These are phyloP conservation scores for Carex arenaria DNA, from an alignment of 202 grass and related monocot genomes.

Conservation along the genomic window DNA sequence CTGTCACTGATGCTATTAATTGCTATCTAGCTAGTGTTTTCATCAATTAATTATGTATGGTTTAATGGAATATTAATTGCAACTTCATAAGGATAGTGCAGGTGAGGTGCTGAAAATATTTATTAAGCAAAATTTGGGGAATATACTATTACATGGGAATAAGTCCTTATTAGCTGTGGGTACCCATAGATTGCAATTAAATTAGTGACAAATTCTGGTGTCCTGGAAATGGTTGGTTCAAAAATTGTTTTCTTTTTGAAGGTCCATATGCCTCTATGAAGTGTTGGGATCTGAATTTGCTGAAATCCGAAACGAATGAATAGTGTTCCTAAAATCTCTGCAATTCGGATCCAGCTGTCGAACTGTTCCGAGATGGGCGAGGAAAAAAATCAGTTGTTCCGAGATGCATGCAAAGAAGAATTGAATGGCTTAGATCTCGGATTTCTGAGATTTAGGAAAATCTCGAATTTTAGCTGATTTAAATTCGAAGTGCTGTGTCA, in stretches of 20 bases:
- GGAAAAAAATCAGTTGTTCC: too few relatives aligned
- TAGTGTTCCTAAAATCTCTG: too few relatives aligned
- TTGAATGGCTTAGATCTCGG: too few relatives aligned
- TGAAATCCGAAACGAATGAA: too few relatives aligned
- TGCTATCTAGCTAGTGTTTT: not conserved
- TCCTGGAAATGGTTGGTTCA: not conserved
- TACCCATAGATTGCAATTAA: not conserved
- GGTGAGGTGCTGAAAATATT: not conserved
- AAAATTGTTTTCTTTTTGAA: not conserved
- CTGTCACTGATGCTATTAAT: not conserved
- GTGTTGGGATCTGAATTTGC: too few relatives aligned
- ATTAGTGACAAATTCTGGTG: not conserved
- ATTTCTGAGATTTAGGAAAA: too few relatives aligned
- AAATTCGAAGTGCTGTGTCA: too few relatives aligned
- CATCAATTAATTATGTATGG: not conserved
- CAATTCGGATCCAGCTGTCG: too few relatives aligned
- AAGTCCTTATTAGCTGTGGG: not conserved
- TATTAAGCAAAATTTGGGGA: not conserved
- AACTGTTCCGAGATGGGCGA: too few relatives aligned
- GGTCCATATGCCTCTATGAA: not conserved
- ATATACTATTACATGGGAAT: not conserved
- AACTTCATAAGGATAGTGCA: not conserved
- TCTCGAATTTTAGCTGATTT: too few relatives aligned
- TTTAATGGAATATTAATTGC: not conserved
- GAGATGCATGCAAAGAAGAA: too few relatives aligned